Evolutionary conservation across 2,329 filamentous ascomycete genomes (phyloP), one percentile per base, ranked within the genome.

Genomic region (Plenodomus biglobosus): DNA sequence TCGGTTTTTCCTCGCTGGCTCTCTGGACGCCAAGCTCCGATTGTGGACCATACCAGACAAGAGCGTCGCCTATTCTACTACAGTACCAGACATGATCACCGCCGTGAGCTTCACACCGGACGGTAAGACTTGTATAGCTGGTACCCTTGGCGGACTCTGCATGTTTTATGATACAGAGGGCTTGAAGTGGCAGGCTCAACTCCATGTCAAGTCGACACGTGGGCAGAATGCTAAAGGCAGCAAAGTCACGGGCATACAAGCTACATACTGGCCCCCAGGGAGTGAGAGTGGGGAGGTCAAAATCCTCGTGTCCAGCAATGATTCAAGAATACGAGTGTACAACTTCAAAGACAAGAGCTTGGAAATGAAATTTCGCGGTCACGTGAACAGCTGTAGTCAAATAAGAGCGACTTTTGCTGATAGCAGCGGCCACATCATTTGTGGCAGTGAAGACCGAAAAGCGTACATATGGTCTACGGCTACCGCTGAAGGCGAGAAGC

Each of bases 31-130:
- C 1, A 92, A 91, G 58, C 73, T 99, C 42, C 82, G 94, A 15
- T 75, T 99, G 1, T 99, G 94, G 94, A 96, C 91, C 66, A 99
- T 99, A 39, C 92, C 94, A 0, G 94, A 99, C 70, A 96, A 95
- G 69, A 85, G 81, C n/a, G 88, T 97, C 21, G 92, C 92, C 0
- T 97, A 85, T 66, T 86, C 86, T 56, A 86, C 81, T 8, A 83
- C 87, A 37, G 76, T 92, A 0, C 84, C 87, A 0, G 92, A 96
- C 59, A 87, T 97, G 71, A 91, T 97, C 53, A 99, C 94, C 0
- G 90, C 94, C 1, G 92, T 97, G 0, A 85, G 89, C 0, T 99
- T 99, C 63, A 90, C 91, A 0, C 94, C 94, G 0, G 92, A 97
- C 65, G 94, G 94, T 0, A 92, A 87, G 66, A 87, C 86, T 30